A percentile compares a stretch with the other conserved stretches of the same genome.
These are phyloP conservation scores for Solanum pimpinellifolium DNA, from an alignment of 257 asterid genomes.

Conservation along the genomic window DNA sequence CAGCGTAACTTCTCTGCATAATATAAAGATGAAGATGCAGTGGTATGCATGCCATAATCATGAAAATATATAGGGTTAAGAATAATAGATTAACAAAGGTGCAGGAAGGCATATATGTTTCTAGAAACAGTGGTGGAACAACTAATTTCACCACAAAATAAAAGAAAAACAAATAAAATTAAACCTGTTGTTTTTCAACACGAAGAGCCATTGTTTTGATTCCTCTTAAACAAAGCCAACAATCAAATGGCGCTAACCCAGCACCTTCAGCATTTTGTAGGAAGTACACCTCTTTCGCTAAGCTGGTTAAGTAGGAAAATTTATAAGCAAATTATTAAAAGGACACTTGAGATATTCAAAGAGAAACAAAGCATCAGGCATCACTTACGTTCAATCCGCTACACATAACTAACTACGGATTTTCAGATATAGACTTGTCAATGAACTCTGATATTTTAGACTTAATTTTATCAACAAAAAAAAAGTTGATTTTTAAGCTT, in stretches of 20 bases:
- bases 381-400: background rate
- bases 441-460: background rate
- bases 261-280: conserved; percentile 96
- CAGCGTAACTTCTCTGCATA: background rate
- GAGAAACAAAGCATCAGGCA: background rate
- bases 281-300: conserved; percentile 69
- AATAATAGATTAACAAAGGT: background rate
- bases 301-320: conserved; percentile 22
- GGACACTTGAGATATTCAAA: background rate
- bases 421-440: background rate
- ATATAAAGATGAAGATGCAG: background rate
- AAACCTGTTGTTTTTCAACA: conserved; percentile 88
- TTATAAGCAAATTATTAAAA: background rate
- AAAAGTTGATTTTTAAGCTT: background rate
- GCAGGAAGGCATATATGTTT: background rate
- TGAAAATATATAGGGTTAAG: background rate
- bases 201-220: conserved; percentile 92
- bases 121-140: background rate
- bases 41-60: background rate
- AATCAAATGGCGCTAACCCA: conserved; percentile 97
- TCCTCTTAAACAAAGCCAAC: conserved; percentile 97
- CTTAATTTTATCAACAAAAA: background rate
- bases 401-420: background rate
- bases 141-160: background rate
- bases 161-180: background rate